phyloP scores from a whole-genome alignment of 768 basidiomycete genomes.

The Calvatia gigantea region DNA sequence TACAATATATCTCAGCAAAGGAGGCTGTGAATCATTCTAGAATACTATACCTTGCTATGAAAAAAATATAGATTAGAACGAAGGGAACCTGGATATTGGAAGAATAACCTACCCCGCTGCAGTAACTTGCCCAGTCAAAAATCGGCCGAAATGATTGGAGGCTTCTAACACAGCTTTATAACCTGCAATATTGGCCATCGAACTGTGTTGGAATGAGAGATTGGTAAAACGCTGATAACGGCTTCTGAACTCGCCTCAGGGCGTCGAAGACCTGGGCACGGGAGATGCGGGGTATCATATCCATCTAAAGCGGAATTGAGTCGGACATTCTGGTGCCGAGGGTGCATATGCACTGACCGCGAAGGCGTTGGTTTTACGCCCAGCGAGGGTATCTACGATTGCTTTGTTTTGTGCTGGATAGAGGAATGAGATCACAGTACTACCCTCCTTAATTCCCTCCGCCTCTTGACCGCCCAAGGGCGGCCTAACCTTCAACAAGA shows the following conservation, averaged over 20 bases:
- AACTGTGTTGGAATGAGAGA: constrained; percentile 40
- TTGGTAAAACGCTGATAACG: neutral
- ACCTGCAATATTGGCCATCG: constrained; percentile 94
- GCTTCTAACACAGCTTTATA: constrained; percentile 92
- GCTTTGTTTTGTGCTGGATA: constrained; percentile 81
- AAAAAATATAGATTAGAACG: neutral
- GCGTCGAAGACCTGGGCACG: constrained; percentile 90
- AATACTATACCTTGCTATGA: constrained; percentile 28
- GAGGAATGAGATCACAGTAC: constrained; percentile 80
- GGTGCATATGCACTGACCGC: constrained; percentile 36
- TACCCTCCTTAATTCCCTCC: constrained; percentile 61
- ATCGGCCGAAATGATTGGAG: constrained; percentile 85
- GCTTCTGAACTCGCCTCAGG: constrained; percentile 51
- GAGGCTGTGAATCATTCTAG: neutral
- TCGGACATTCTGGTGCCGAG: neutral
- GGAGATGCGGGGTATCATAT: constrained; percentile 88
- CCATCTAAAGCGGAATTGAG: constrained; percentile 49
- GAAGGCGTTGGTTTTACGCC: constrained; percentile 66
- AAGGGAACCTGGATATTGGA: neutral
- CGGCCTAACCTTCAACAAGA: constrained; percentile 83
- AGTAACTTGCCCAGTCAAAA: constrained; percentile 88
- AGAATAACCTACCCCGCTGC: constrained; percentile 69
- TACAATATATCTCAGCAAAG: constrained; percentile 23
- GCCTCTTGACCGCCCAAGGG: constrained; percentile 64
- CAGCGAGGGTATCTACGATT: constrained; percentile 66